Conservation (phyloP, 179 eudicot species). For the Silene coronaria region DNA sequence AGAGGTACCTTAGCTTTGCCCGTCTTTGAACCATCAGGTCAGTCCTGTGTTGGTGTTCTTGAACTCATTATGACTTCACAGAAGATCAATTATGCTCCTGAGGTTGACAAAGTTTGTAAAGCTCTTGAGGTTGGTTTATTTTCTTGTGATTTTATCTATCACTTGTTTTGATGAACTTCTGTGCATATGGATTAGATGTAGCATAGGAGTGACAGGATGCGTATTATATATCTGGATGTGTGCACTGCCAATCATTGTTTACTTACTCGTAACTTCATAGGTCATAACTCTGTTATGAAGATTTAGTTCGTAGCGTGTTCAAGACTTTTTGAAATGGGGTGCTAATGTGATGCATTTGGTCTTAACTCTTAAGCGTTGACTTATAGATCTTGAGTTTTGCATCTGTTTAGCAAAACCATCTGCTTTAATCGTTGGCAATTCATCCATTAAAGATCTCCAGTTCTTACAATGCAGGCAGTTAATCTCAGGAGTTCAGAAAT, state of each 20-base stretch:
- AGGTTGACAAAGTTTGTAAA: constrained; percentile 81
- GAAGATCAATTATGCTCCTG: constrained; percentile 73
- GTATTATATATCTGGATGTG: neutral
- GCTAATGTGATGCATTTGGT: neutral
- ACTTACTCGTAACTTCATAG: neutral
- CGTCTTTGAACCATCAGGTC: constrained; percentile 67
- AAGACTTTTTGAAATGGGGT: neutral
- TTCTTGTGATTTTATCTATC: neutral
- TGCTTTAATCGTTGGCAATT: constrained; percentile 14
- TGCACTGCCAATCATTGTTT: neutral
- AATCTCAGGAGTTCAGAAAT: constrained; percentile 88
- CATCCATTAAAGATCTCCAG: constrained; percentile 26
- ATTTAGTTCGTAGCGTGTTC: neutral
- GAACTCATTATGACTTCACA: constrained; percentile 81
- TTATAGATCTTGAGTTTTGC: neutral
- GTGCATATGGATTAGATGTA: neutral
- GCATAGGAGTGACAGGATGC: neutral
- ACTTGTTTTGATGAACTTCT: neutral
- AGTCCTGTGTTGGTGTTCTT: constrained; percentile 72
- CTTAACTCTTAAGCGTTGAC: neutral
- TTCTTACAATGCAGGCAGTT: constrained; percentile 70
- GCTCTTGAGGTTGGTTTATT: constrained; percentile 69
- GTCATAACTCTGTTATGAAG: neutral
- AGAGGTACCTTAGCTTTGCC: constrained; percentile 72
- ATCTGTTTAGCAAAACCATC: neutral